These are phyloP conservation scores for Aspergillus novofumigatus DNA, from an alignment of 2,329 filamentous ascomycete genomes.

Conservation along the genomic window DNA sequence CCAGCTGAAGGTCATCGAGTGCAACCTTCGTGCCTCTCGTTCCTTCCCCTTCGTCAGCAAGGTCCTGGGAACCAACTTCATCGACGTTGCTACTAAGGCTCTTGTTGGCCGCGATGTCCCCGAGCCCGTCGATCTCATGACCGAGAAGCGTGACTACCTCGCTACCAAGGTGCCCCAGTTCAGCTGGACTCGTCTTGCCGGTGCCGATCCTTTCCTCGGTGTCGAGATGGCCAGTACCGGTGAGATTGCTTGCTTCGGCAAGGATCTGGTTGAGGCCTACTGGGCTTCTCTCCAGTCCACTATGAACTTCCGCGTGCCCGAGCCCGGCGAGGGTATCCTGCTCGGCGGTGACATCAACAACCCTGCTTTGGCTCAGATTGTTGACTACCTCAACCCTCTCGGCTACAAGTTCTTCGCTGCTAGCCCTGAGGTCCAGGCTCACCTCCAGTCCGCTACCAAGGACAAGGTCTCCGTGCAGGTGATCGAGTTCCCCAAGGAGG, in stretches of 20 bases:
- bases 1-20: conserved; percentile 92
- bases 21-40: conserved; percentile 92
- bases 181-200: conserved; percentile 96
- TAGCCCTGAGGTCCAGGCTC: conserved; percentile 72
- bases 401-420: conserved; percentile 94
- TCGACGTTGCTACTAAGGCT: conserved; percentile 89
- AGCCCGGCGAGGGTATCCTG: conserved; percentile 90
- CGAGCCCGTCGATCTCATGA: conserved; percentile 82
- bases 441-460: conserved; percentile 70
- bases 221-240: conserved; percentile 97
- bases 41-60: conserved; percentile 99
- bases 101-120: conserved; percentile 83
- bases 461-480: conserved; percentile 71
- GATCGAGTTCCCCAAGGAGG: conserved; percentile 93
- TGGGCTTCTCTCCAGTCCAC: conserved; percentile 94
- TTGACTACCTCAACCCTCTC: conserved; percentile 81
- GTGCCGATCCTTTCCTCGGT: conserved; percentile 93
- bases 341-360: conserved; percentile 80
- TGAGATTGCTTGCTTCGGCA: conserved; percentile 98
- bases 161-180: conserved; percentile 99
- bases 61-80: conserved; percentile 94
- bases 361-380: conserved; percentile 69
- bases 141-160: conserved; percentile 80
- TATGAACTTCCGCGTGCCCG: conserved; percentile 98
- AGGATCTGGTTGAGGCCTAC: conserved; percentile 92